Percentiles rank a stretch among this genome's conserved stretches.
These are phyloP conservation scores for Lecanicillium sp. DNA, from an alignment of 2,329 filamentous ascomycete species.

Conservation along the genomic window DNA sequence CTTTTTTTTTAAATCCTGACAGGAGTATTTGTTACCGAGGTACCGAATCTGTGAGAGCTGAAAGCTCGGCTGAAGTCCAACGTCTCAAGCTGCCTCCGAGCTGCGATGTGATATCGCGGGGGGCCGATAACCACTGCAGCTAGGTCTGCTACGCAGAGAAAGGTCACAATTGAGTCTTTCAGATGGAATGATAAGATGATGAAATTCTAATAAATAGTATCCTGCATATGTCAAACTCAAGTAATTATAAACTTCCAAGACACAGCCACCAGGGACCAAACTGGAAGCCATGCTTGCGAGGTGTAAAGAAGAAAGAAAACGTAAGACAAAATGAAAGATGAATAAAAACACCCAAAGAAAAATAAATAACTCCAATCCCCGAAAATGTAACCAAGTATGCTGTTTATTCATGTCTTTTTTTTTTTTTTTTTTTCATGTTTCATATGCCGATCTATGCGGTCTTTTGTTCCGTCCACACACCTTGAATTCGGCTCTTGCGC, in stretches of 20 bases:
- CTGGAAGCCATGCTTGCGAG: neutral
- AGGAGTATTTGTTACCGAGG: too few relatives aligned
- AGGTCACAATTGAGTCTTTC: too few relatives aligned
- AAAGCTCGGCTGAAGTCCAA: too few relatives aligned
- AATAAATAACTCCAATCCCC: constrained; percentile 1
- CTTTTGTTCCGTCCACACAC: constrained; percentile 16
- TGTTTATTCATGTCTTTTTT: neutral
- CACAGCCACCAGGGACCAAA: neutral
- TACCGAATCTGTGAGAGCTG: too few relatives aligned
- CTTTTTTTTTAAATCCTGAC: too few relatives aligned
- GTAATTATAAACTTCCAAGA: neutral
- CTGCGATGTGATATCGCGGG: too few relatives aligned
- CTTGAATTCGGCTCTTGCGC: constrained; percentile 22
- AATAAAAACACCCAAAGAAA: neutral
- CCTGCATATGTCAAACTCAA: neutral
- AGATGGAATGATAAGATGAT: neutral
- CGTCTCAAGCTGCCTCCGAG: too few relatives aligned
- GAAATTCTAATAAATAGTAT: neutral
- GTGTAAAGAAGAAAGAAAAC: neutral
- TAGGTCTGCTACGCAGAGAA: too few relatives aligned
- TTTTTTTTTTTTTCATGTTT: neutral
- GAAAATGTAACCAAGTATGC: too few relatives aligned
- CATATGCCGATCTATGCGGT: neutral
- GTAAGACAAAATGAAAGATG: neutral
- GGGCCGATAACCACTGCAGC: too few relatives aligned